Conservation (phyloP, 352 stramenopile species). For the Phytophthora chlamydospora region DNA sequence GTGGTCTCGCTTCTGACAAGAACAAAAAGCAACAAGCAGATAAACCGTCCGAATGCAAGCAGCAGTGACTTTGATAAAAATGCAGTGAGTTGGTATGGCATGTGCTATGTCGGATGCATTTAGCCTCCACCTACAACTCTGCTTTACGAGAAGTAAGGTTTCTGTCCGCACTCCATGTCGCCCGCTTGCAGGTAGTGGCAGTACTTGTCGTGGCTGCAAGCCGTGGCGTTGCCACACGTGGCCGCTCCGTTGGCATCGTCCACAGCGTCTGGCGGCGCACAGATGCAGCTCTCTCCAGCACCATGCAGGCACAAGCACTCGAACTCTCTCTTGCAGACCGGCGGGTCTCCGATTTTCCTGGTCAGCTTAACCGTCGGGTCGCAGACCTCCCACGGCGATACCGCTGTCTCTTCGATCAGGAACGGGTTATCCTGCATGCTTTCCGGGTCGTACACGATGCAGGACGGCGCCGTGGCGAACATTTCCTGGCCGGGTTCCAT, state of each 20-base stretch:
- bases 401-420: slow-evolving; percentile 34
- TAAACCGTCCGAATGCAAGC: slow-evolving; percentile 50
- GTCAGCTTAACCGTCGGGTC: slow-evolving; percentile 30
- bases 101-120: not conserved
- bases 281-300: slow-evolving; percentile 31
- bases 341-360: slow-evolving; percentile 38
- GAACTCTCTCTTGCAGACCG: slow-evolving; percentile 52
- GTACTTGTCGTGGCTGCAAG: slow-evolving; percentile 43
- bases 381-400: slow-evolving; percentile 41
- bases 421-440: slow-evolving; percentile 44
- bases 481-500: slow-evolving; percentile 52
- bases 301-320: slow-evolving; percentile 41
- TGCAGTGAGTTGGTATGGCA: not conserved
- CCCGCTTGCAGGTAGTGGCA: slow-evolving; percentile 47
- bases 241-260: slow-evolving; percentile 28
- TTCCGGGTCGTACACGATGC: slow-evolving; percentile 42
- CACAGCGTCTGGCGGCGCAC: slow-evolving; percentile 48
- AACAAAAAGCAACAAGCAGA: slow-evolving; percentile 17
- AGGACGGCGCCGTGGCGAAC: slow-evolving; percentile 41
- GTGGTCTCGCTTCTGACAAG: slow-evolving; percentile 2
- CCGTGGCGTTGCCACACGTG: slow-evolving; percentile 27
- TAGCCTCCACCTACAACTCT: not conserved
- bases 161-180: slow-evolving; percentile 42
- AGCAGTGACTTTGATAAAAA: slow-evolving; percentile 36
- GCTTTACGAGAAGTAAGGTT: slow-evolving; percentile 45